Evolutionary conservation across 495 filamentous ascomycete species (phyloP), one percentile per base, ranked within the genome.

Genomic region (Halenospora varia): DNA sequence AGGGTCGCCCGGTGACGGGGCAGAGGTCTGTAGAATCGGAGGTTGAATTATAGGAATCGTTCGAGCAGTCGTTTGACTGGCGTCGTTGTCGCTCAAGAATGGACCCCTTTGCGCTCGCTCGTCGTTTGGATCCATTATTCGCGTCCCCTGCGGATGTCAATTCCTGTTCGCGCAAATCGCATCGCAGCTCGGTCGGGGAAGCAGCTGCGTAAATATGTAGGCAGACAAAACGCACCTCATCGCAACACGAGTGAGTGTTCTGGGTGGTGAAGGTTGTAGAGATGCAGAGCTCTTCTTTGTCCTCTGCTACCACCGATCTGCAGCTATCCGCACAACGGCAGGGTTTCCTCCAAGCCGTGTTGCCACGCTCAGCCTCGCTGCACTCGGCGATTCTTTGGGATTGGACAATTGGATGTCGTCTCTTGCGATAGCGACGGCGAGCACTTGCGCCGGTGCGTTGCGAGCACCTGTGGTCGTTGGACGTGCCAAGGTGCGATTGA

Each of bases 141-240:
- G 56, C 56, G 51, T 62, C 47, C 60, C 57, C 63, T 66, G 47
- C 18, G 24, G 23, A 45, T 55, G 54, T 64, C 25, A 62, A 51
- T 23, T 2, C 15, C 13, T 10, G 49, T 39, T 40, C 42, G 45
- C 48, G 56, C 39, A 53, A 48, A 57, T 18, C 48, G 54, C 54
- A 56, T 18, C 3, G 40, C 11, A 17, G 40, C n/a, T 25, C 47
- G 53, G n/a, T 42, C 18, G 24, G 40, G n/a, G 41, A 47, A 39
- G 39, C 39, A 35, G n/a, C 9, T 24, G 48, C 26, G 42, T 24
- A 51, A 41, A 10, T 20, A 56, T 61, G 44, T 47, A n/a, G n/a
- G n/a, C n/a, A n/a, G n/a, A n/a, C n/a, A 29, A 24, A 35, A 58
- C 54, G 18, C n/a, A 66, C 63, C 63, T 66, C 63, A 66, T 66